Evolutionary conservation across 176 grass and related monocot species (phyloP).

Genomic region (Cenchrus purpureus): DNA sequence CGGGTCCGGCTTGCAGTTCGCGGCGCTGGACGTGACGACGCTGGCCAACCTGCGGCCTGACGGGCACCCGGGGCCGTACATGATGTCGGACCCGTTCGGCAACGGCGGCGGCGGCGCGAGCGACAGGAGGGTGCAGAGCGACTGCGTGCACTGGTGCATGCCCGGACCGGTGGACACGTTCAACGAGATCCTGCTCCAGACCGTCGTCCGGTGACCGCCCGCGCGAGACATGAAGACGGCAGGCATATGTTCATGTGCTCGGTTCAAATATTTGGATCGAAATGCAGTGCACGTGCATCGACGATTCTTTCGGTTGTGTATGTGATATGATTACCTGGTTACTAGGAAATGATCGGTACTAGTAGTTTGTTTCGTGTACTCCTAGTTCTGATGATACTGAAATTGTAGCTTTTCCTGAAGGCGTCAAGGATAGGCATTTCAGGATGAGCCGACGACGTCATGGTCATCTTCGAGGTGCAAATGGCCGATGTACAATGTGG

Average conservation of each 20-base stretch:
- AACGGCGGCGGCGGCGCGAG: background rate
- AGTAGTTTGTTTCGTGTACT: background rate
- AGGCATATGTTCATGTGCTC: background rate
- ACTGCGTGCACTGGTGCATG: constrained; percentile 96
- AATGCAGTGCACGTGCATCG: background rate
- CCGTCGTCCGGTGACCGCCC: constrained; percentile 39
- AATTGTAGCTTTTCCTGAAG: background rate
- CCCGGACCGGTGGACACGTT: constrained; percentile 76
- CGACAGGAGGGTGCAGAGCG: constrained; percentile 63
- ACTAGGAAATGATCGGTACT: background rate
- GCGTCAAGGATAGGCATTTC: background rate
- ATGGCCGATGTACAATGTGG: too few relatives aligned
- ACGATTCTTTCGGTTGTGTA: background rate
- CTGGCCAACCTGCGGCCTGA: constrained; percentile 74
- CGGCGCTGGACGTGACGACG: constrained; percentile 68
- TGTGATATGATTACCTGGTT: background rate
- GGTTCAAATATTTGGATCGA: background rate
- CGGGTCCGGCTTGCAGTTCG: constrained; percentile 44
- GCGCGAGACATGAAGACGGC: background rate
- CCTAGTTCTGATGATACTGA: background rate
- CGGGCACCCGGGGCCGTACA: constrained; percentile 82
- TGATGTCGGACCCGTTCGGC: constrained; percentile 66
- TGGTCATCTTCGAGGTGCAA: background rate
- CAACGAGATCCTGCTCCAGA: constrained; percentile 70
- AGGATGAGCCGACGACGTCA: background rate